Evolutionary conservation across 257 asterid species (phyloP), one percentile per base, ranked within the genome.

Genomic region (Paulownia fortunei): DNA sequence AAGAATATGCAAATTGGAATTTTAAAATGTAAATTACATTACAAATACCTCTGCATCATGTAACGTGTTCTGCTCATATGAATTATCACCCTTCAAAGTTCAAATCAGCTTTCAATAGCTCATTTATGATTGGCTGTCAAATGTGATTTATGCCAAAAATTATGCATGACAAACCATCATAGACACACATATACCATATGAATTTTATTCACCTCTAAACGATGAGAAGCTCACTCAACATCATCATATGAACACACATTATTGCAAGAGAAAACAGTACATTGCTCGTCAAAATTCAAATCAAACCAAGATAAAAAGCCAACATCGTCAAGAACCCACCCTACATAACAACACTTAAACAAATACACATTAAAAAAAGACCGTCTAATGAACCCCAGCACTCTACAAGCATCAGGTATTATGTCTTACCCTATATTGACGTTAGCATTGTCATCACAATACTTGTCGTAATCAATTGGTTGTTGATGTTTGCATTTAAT

Each of bases 21-120:
- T 30, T 51, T 21, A 67, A 37, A 47, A 44, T 8, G 73, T 7
- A 27, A 23, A 56, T 60, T 27, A 61, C 62, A 18, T 18, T 13
- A 27, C 59, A 46, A 30, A 24, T 54, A 37, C 74, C 59, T 55
- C 11, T 30, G 23, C 41, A 2, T 21, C 58, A 39, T 15, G 30
- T 5, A 5, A 42, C 4, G 21, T 23, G 60, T 19, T 37, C 36
- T 5, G 42, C 69, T 52, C 42, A n/a, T 13, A 27, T 51, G 49
- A 51, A 1, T n/a, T 41, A 42, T 56, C 70, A 71, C 55, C 11
- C 59, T 44, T 74, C 52, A 51, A 56, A 59, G 56, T 23, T 26
- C 58, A 65, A 60, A 67, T 63, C 69, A 51, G 41, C 47, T 39
- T 44, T 72, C 47, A 63, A 60, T 37, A 56, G 21, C 55, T 56